Percentiles rank a stretch among this genome's conserved stretches.
Evolutionary conservation across 2,329 filamentous ascomycete genomes (phyloP).

Genomic region (Myriangium duriaei): DNA sequence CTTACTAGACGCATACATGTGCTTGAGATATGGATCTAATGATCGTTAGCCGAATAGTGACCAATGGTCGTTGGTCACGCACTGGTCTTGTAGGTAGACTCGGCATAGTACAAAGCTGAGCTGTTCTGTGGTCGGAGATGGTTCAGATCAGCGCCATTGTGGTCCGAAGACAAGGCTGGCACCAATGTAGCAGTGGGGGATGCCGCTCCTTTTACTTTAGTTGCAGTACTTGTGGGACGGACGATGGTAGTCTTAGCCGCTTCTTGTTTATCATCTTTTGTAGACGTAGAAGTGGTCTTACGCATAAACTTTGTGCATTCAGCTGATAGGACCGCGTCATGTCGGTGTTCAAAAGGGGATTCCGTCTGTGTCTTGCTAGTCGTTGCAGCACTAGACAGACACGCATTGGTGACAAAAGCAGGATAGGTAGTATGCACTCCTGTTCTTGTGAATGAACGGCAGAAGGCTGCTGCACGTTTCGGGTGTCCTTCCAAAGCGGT

Average conservation of each 20-base stretch:
- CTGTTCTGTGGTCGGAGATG: conserved; percentile 1
- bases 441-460: background rate
- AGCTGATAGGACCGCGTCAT: too few species aligned
- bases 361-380: background rate
- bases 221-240: background rate
- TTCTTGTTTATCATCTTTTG: too few species aligned
- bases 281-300: too few species aligned
- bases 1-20: too few species aligned
- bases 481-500: too few species aligned
- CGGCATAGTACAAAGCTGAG: conserved; percentile 1
- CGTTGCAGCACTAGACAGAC: background rate
- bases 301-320: background rate
- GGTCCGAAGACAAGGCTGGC: background rate
- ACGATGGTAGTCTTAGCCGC: background rate
- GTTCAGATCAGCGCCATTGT: background rate
- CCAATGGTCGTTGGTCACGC: too few species aligned
- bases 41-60: too few species aligned
- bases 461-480: background rate
- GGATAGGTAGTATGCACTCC: background rate
- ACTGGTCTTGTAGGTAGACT: conserved; percentile 2
- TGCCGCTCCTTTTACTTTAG: background rate
- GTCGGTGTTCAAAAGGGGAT: too few species aligned
- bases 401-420: background rate
- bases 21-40: too few species aligned
- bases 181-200: background rate